Conservation (phyloP, 1,284 basidiomycete genomes). For the Meripilus lineatus region DNA sequence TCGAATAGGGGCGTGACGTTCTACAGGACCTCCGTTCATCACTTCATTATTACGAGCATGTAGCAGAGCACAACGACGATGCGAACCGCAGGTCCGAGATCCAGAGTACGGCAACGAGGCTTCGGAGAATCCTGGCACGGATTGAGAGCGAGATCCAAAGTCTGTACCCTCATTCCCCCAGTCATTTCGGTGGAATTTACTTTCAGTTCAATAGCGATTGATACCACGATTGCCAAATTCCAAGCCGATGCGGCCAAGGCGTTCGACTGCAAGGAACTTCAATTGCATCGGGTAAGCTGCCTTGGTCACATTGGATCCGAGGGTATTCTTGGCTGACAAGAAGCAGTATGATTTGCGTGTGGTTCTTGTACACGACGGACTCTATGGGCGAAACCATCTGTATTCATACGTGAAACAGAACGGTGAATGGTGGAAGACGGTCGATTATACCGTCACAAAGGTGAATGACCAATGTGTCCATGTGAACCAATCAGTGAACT, state of each 20-base stretch:
- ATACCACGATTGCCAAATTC: constrained; percentile 41
- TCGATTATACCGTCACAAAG: constrained; percentile 66
- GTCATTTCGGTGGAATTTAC: constrained; percentile 1
- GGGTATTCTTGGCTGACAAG: not conserved
- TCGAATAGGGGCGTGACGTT: constrained; percentile 50
- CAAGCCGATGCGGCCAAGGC: constrained; percentile 38
- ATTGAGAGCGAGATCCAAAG: constrained; percentile 53
- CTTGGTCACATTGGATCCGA: not conserved
- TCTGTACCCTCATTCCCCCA: constrained; percentile 22
- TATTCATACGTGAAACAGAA: constrained; percentile 70
- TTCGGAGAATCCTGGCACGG: constrained; percentile 45
- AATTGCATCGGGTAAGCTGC: constrained; percentile 46
- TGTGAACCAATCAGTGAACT: too few species aligned
- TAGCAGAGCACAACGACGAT: constrained; percentile 47
- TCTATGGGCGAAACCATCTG: constrained; percentile 66
- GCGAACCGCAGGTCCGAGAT: constrained; percentile 41
- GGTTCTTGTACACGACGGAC: constrained; percentile 69
- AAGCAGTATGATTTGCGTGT: constrained; percentile 70
- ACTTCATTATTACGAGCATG: constrained; percentile 64
- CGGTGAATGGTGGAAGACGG: constrained; percentile 72
- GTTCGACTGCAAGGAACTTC: constrained; percentile 59
- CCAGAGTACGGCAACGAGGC: constrained; percentile 37
- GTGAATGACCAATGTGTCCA: constrained; percentile 26
- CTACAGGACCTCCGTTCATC: constrained; percentile 53
- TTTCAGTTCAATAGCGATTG: constrained; percentile 38